Percentiles rank a stretch among this genome's conserved stretches.
phyloP scores from a whole-genome alignment of 176 grass and related monocot species.

The Rhynchospora tenuis region DNA sequence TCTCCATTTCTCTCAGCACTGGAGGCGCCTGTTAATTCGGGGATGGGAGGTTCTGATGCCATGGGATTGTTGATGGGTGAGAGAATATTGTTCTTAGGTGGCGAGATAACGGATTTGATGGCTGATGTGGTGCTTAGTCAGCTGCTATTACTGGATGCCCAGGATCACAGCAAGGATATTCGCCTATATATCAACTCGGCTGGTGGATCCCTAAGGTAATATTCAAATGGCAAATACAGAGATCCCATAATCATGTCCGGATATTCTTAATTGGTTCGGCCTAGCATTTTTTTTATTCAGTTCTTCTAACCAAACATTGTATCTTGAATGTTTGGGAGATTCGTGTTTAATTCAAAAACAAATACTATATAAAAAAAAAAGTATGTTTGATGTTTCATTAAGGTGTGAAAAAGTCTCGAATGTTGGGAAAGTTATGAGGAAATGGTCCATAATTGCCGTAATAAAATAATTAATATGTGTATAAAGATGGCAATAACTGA shows the following conservation, averaged over 20 bases:
- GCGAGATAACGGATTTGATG: slow-evolving; percentile 81
- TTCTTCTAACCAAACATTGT: background rate
- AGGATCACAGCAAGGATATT: slow-evolving; percentile 67
- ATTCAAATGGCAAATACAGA: background rate
- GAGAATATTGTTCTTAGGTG: slow-evolving; percentile 83
- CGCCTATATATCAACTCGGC: slow-evolving; percentile 80
- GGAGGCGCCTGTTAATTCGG: slow-evolving; percentile 24
- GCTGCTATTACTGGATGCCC: slow-evolving; percentile 80
- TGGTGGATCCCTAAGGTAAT: slow-evolving; percentile 65
- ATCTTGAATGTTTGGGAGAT: background rate
- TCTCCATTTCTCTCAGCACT: slow-evolving; percentile 32
- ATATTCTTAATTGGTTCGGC: background rate
- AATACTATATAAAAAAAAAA: background rate
- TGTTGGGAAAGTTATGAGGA: background rate
- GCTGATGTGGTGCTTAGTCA: slow-evolving; percentile 82
- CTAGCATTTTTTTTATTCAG: background rate
- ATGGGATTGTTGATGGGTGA: slow-evolving; percentile 75
- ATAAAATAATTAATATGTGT: background rate
- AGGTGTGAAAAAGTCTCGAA: background rate
- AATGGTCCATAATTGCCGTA: background rate
- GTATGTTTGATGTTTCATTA: background rate
- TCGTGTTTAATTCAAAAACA: background rate
- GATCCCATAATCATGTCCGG: background rate
- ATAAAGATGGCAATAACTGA: background rate
- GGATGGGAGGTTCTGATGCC: slow-evolving; percentile 32